A percentile compares a stretch with the other conserved stretches of the same genome.
Conservation (phyloP, 2,329 filamentous ascomycete species). For the Neurospora sp. region DNA sequence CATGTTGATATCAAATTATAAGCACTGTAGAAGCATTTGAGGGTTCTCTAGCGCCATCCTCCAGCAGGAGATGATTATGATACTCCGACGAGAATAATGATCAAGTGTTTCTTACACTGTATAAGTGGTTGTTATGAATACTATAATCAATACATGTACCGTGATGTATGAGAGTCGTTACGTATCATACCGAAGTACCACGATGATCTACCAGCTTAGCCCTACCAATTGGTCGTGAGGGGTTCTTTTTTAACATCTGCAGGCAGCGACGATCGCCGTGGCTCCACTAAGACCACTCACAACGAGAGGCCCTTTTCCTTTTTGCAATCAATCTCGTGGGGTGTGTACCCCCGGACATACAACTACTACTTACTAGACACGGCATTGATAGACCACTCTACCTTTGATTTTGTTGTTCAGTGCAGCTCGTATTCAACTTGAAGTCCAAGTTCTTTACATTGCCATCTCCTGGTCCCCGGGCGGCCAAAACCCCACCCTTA, state of each 20-base stretch:
- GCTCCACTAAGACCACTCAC: neutral
- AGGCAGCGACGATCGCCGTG: neutral
- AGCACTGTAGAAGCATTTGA: neutral
- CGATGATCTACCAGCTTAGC: neutral
- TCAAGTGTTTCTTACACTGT: neutral
- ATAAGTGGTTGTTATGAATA: neutral
- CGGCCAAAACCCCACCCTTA: neutral
- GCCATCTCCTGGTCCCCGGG: neutral
- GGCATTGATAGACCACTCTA: neutral
- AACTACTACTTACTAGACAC: neutral
- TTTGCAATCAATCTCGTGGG: neutral
- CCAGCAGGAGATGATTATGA: neutral
- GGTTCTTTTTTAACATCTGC: neutral
- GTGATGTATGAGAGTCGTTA: neutral
- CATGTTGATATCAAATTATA: neutral
- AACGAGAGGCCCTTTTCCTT: neutral
- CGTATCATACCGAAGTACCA: neutral
- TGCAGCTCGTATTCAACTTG: neutral
- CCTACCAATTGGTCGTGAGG: neutral
- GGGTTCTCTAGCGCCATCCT: neutral
- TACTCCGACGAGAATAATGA: neutral
- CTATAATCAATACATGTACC: neutral
- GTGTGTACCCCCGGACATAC: neutral
- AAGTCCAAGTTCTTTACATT: conserved; percentile 1
- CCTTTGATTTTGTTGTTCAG: neutral